Base-by-base conservation (phyloP, 805 yeast species). In the Suhomyces canberraensis region DNA sequence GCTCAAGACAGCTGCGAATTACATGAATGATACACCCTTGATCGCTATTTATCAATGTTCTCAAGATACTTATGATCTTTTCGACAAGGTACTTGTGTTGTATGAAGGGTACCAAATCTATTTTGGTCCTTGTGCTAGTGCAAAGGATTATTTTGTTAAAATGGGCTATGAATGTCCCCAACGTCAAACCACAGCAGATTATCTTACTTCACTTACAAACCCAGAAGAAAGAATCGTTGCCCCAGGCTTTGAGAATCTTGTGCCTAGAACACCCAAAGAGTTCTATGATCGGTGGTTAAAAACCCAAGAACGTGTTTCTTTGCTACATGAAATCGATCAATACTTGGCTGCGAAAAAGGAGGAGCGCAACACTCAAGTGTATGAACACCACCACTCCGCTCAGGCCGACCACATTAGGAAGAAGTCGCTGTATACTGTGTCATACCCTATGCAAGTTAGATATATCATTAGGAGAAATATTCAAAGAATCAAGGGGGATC, bases 131-230 rank as follows among this genome's bases (percentile, higher is more conserved):
- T 62, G 71, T 6, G 51, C 47, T 24, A 56, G 54, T 20, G 76
- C 77, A 34, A 60, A 70, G 49, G 70, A 60, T 11, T 81, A 67
- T 49, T 81, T 81, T 51, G 52, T 65, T 40, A 61, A 63, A 14
- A 76, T 80, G 84, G 87, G 87, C 27, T 81, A 66, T 64, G 63
- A 69, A 18, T 78, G 81, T 51, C 77, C 79, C 33, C 64, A 67
- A 35, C 74, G 86, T 67, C 80, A 78, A 69, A 76, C 84, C 3
- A 78, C 85, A 33, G 78, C 84, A 7, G 87, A 81, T 53, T 81
- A 67, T 52, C 71, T 81, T 50, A 80, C 86, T 13, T 71, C 84
- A 4, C 73, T 80, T 35, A 81, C 87, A 13, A 82, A 79, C 55
- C 84, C 82, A 11, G 71, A 69, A 19, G 84, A 79, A 41, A 71